Base-by-base conservation (phyloP, 768 basidiomycete genomes). In the Kwoniella sp. region DNA sequence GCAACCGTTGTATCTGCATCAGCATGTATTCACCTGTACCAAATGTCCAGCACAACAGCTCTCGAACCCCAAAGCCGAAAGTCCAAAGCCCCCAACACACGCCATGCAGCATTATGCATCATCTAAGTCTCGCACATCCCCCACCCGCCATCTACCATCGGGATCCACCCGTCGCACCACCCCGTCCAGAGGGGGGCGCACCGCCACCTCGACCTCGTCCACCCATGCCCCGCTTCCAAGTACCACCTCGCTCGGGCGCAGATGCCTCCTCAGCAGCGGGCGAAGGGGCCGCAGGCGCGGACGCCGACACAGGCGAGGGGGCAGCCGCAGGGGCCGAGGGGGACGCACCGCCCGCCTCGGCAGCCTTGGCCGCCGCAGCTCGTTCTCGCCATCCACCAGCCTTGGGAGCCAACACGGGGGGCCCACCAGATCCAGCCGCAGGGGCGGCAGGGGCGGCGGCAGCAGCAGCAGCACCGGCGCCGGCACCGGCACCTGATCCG, bases 371-470 rank as follows among this genome's bases (percentile, higher is more conserved):
- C 10, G 78, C 81, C 26, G 78, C 79, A 60, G 78, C 76, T 42
- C 84, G 79, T 9, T 78, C 79, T 50, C 86, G 78, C 86, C 86
- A 88, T 19, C 79, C 79, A 11, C 80, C 79, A 34, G 77, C 77
- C 25, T 50, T 50, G 34, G 64, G 58, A 4, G 56, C 27, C 7
- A 63, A 51, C 11, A 50, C 57, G 19, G 70, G 73, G 1, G 75
- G 70, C 5, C 76, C 67, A 9, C 62, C 59, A 29, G 64, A 59
- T 8, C 69, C 71, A 15, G 70, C 62, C 34, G 66, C 45, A 42
- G 64, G 48, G 33, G 60, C 27, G 25, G 56, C 37, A n/a, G 46
- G 19, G 52, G 31, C 46, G 33, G 40, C 43, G 42, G 61, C 42
- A 20, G 62, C 34, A 11, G 57, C 53, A 14, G 53, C 27, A 54